Percentiles rank a stretch among this genome's conserved stretches.
Evolutionary conservation across 257 asterid species (phyloP).

Genomic region (Rauvolfia tetraphylla): DNA sequence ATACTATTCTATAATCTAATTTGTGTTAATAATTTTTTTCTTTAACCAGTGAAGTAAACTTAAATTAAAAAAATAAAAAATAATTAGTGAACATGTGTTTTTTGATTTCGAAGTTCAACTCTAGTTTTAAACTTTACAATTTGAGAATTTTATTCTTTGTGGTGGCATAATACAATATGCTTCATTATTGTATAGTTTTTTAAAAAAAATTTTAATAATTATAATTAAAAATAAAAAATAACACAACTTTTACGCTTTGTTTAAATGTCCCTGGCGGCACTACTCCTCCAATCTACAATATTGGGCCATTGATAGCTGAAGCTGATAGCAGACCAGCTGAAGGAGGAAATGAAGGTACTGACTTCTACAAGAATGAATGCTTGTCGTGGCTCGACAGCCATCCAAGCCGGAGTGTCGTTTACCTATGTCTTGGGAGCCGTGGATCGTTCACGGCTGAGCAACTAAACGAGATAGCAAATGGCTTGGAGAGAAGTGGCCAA

Average conservation of each 20-base stretch:
- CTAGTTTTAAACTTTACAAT: too few species aligned
- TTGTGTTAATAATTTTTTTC: too few species aligned
- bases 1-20: too few species aligned
- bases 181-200: too few species aligned
- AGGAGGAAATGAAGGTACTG: constrained; percentile 24
- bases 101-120: too few species aligned
- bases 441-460: constrained; percentile 7
- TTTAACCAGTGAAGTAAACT: too few species aligned
- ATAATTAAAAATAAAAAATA: too few species aligned
- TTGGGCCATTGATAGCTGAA: constrained; percentile 19
- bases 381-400: constrained; percentile 11
- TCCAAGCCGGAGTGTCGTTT: background rate
- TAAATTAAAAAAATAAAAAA: too few species aligned
- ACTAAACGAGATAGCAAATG: constrained; percentile 14
- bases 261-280: background rate
- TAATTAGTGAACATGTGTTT: too few species aligned
- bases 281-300: constrained; percentile 6
- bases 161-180: too few species aligned
- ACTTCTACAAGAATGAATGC: background rate
- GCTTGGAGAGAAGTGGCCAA: constrained; percentile 11
- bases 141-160: too few species aligned
- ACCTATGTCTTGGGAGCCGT: constrained; percentile 15
- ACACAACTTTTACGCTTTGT: background rate
- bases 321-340: constrained; percentile 17
- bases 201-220: too few species aligned